Evolutionary conservation across 2,329 filamentous ascomycete genomes (phyloP), one percentile per base, ranked within the genome.

Genomic region (Sordariomycetes sp.): DNA sequence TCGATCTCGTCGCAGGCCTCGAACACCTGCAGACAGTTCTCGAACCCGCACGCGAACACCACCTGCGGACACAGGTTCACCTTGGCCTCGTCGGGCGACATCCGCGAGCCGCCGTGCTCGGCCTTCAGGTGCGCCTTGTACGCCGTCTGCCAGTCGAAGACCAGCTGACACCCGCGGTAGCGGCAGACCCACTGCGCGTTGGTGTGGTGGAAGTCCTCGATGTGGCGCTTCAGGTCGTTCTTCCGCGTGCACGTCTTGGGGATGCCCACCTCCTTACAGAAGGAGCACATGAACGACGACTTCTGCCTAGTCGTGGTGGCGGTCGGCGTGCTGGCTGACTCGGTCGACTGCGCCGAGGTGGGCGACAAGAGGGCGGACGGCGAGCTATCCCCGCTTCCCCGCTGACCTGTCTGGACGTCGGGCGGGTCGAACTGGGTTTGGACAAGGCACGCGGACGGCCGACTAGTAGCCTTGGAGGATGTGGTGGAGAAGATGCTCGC

Each of bases 21-120:
- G 46, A 76, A 74, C 2, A 79, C 70, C n/a, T 72, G 66, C 12
- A 66, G 61, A 61, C 76, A 78, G 55, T 71, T 71, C 58, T 72
- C 70, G 59, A 78, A 78, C 12, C 76, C 76, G 61, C 76, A 79
- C 20, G 75, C 76, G 60, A 78, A 79, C 24, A 78, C 71, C 3
- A 74, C 72, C 61, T 78, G 76, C 1, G 72, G 72, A 59, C 75
- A 77, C 5, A 77, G 65, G 28, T 69, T 70, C 46, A 75, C 69
- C 62, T 71, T 74, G 62, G 71, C 72, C 40, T 75, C 71, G 58
- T 73, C 72, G 24, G 74, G 67, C 16, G 68, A 69, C 68, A 74
- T 72, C 18, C 72, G 68, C 2, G 71, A 72, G 25, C 73, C 73
- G 53, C 72, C 71, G 58, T 78, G 76, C 6, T 67, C 70, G 28